phyloP scores from a whole-genome alignment of 1,284 basidiomycete species.

The Sanghuangporus sanghuang region DNA sequence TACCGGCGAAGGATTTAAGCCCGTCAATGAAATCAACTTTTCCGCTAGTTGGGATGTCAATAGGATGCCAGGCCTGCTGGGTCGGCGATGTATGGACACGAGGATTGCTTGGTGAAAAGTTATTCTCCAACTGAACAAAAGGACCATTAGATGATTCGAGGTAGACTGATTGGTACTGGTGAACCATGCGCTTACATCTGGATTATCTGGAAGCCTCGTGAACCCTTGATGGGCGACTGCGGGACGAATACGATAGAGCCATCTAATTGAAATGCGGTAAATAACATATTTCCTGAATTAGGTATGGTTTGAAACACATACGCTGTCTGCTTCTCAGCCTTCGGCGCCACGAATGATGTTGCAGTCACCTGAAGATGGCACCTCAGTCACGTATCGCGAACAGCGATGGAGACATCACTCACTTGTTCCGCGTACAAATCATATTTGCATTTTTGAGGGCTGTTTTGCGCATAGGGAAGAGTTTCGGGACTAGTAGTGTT shows the following conservation, averaged over 20 bases:
- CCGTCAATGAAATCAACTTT: conserved; percentile 58
- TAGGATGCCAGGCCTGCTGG: conserved; percentile 67
- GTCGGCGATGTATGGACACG: conserved; percentile 59
- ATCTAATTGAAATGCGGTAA: conserved; percentile 31
- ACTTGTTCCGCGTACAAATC: conserved; percentile 35
- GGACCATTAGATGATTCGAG: conserved; percentile 3
- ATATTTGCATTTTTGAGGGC: conserved; percentile 33
- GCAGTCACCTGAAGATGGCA: conserved; percentile 29
- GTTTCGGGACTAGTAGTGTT: conserved; percentile 26
- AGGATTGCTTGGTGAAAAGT: conserved; percentile 54
- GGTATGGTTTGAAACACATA: conserved; percentile 26
- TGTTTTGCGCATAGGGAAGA: conserved; percentile 33
- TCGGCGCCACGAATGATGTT: conserved; percentile 35
- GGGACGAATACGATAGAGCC: conserved; percentile 61
- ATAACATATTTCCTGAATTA: background rate
- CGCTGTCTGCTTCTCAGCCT: conserved; percentile 37
- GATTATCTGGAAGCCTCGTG: conserved; percentile 46
- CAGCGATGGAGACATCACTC: background rate
- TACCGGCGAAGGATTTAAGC: conserved; percentile 59
- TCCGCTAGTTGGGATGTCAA: conserved; percentile 45
- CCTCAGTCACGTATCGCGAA: background rate
- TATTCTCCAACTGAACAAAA: conserved; percentile 43
- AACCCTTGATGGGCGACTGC: conserved; percentile 68
- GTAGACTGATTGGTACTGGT: conserved; percentile 15
- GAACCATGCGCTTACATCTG: conserved; percentile 39